These are phyloP conservation scores for Eucalyptus rudis DNA, from an alignment of 345 rosid species.

Conservation along the genomic window DNA sequence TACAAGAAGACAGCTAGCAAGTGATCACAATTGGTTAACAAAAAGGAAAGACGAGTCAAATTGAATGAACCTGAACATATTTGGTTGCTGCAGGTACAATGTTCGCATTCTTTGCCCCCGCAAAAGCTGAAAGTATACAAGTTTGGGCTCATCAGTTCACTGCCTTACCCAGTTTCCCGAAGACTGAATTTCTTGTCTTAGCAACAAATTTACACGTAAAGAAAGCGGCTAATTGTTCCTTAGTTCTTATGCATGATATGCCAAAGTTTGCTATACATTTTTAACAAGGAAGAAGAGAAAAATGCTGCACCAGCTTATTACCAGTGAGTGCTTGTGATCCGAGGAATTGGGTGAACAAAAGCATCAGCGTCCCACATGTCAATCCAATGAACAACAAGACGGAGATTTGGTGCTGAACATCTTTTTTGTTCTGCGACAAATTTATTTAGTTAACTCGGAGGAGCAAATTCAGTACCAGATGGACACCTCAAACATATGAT, in stretches of 20 bases:
- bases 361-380: conserved; percentile 67
- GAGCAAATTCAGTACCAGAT: neutral
- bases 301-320: conserved; percentile 2
- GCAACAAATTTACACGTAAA: neutral
- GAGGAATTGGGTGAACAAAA: conserved; percentile 56
- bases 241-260: neutral
- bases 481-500: neutral
- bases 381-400: conserved; percentile 61
- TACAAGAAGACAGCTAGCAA: neutral
- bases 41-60: neutral
- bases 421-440: conserved; percentile 50
- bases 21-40: neutral
- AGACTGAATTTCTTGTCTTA: neutral
- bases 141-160: neutral
- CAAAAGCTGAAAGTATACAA: conserved; percentile 46
- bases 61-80: conserved; percentile 59
- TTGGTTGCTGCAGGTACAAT: conserved; percentile 73
- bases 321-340: conserved; percentile 74
- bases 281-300: neutral
- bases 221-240: neutral
- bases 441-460: neutral
- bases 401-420: conserved; percentile 79
- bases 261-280: neutral
- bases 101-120: conserved; percentile 60
- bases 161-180: neutral